Percentiles rank a stretch among this genome's conserved stretches.
Evolutionary conservation across 202 grass and related monocot species (phyloP).

Genomic region (Eragrostis tef): DNA sequence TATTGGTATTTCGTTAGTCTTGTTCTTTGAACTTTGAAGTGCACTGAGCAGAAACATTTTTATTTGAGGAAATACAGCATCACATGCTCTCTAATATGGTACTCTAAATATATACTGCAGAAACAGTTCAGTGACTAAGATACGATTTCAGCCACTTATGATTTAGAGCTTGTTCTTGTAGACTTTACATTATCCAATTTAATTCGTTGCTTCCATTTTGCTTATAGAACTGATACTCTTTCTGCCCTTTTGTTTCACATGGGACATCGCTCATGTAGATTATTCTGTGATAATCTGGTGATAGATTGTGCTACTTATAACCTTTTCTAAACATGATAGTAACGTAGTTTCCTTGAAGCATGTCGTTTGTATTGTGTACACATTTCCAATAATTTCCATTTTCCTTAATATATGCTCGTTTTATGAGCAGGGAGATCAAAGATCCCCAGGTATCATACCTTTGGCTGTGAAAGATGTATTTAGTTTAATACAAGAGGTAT

Average conservation of each 20-base stretch:
- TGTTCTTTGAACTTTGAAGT: conserved; percentile 25
- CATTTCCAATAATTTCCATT: conserved; percentile 31
- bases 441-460: conserved; percentile 83
- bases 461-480: conserved; percentile 92
- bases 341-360: background rate
- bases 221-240: conserved; percentile 8
- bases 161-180: conserved; percentile 18
- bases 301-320: background rate
- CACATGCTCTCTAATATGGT: background rate
- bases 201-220: background rate
- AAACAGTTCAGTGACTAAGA: background rate
- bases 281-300: conserved; percentile 22
- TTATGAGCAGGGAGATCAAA: conserved; percentile 77
- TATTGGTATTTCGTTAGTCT: conserved; percentile 4
- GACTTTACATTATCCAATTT: background rate
- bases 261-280: background rate
- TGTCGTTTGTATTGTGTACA: conserved; percentile 15
- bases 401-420: conserved; percentile 35
- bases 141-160: conserved; percentile 17
- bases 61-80: background rate
- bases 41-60: background rate
- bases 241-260: conserved; percentile 19
- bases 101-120: background rate
- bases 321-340: conserved; percentile 25
- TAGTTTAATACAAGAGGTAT: conserved; percentile 87